Evolutionary conservation across 805 yeast species (phyloP).

Genomic region (Candida xyloterini): DNA sequence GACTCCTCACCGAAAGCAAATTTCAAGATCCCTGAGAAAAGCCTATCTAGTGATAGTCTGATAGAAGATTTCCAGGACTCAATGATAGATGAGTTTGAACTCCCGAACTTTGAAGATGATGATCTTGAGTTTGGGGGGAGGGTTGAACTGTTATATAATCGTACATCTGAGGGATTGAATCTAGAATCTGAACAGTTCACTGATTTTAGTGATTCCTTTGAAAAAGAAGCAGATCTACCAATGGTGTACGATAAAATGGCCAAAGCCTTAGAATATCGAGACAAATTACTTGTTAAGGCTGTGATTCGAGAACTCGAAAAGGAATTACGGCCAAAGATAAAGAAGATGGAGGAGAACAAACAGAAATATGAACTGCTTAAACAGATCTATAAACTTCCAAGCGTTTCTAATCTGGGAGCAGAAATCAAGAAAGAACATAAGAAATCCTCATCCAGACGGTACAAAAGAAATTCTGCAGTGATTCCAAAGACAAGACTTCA

Average conservation of each 20-base stretch:
- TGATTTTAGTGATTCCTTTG: slow-evolving; percentile 11
- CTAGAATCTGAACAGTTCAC: slow-evolving; percentile 12
- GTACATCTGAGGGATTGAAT: slow-evolving; percentile 18
- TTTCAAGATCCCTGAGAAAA: not conserved
- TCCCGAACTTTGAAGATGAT: slow-evolving; percentile 11
- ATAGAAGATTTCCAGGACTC: slow-evolving; percentile 12
- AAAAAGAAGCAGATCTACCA: slow-evolving; percentile 2
- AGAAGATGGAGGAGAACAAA: slow-evolving; percentile 16
- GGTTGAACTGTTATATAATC: slow-evolving; percentile 18
- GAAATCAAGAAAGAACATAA: slow-evolving; percentile 4
- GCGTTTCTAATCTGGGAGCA: slow-evolving; percentile 23
- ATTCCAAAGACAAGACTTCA: slow-evolving; percentile 2
- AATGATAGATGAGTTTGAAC: slow-evolving; percentile 17
- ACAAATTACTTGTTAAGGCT: slow-evolving; percentile 21
- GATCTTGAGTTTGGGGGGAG: slow-evolving; percentile 18
- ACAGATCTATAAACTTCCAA: slow-evolving; percentile 26
- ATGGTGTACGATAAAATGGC: slow-evolving; percentile 15
- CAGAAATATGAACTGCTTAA: slow-evolving; percentile 27
- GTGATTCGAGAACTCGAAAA: slow-evolving; percentile 20
- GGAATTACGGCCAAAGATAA: slow-evolving; percentile 26
- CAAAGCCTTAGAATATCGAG: slow-evolving; percentile 16
- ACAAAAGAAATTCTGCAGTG: slow-evolving; percentile 1
- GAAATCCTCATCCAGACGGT: not conserved
- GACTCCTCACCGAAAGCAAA: not conserved
- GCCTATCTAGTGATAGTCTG: slow-evolving; percentile 20